phyloP scores from a whole-genome alignment of 1,284 basidiomycete species.

The Meira nashicola region DNA sequence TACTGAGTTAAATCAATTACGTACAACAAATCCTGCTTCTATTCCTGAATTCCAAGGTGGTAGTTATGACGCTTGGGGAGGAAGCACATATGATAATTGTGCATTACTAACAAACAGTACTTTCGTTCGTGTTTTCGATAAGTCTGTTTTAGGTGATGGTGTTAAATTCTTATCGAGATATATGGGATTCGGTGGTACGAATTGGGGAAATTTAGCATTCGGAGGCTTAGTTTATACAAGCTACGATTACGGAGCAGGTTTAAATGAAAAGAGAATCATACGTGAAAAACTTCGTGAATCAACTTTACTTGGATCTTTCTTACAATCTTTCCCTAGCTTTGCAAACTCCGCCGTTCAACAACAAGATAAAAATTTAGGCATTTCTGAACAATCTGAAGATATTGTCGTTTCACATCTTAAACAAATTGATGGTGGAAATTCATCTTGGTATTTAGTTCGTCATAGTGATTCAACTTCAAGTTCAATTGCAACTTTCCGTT shows the following conservation, averaged over 20 bases:
- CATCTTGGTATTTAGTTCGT: slow-evolving; percentile 65
- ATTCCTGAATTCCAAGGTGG: slow-evolving; percentile 61
- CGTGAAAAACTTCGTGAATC: slow-evolving; percentile 29
- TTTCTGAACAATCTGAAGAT: not conserved
- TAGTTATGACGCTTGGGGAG: slow-evolving; percentile 34
- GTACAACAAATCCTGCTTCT: slow-evolving; percentile 63
- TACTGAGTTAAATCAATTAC: slow-evolving; percentile 50
- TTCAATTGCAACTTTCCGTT: slow-evolving; percentile 5
- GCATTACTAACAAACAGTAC: slow-evolving; percentile 23
- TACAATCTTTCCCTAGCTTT: slow-evolving; percentile 30
- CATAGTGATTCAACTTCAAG: slow-evolving; percentile 55
- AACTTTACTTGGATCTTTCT: slow-evolving; percentile 28
- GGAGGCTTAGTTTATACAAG: slow-evolving; percentile 41
- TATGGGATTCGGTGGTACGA: slow-evolving; percentile 69
- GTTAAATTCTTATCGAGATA: slow-evolving; percentile 59
- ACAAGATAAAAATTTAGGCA: not conserved
- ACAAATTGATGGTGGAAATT: not conserved
- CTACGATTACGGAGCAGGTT: slow-evolving; percentile 53
- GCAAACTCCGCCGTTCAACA: slow-evolving; percentile 9
- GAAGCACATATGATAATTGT: slow-evolving; percentile 28
- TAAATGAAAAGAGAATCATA: slow-evolving; percentile 29
- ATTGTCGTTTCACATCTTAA: not conserved
- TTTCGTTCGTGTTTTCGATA: slow-evolving; percentile 28
- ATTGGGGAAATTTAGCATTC: slow-evolving; percentile 55
- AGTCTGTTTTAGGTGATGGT: slow-evolving; percentile 22